Evolutionary conservation across 1,284 basidiomycete species (phyloP).

Genomic region (Cutaneotrichosporon curvatum): DNA sequence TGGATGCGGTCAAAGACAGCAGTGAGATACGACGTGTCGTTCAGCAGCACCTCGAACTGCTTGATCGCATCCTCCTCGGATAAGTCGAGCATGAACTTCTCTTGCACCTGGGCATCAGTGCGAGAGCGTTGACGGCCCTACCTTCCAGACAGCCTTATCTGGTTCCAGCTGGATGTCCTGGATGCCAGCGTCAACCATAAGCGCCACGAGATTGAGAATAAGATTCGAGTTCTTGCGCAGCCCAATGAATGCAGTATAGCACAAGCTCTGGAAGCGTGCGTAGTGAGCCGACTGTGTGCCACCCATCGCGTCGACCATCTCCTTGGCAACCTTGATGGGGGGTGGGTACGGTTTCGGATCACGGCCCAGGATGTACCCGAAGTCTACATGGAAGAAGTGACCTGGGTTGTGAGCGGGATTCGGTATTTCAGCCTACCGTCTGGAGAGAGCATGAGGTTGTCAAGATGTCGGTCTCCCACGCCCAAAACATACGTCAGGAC

Average conservation of each 20-base stretch:
- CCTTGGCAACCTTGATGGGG: conserved; percentile 96
- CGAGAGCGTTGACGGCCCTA: too few species aligned
- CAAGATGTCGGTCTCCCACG: conserved; percentile 94
- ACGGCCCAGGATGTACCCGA: conserved; percentile 95
- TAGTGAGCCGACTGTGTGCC: conserved; percentile 88
- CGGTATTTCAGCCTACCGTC: conserved; percentile 58
- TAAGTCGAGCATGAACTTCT: conserved; percentile 90
- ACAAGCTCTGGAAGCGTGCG: conserved; percentile 87
- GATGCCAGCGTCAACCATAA: conserved; percentile 98
- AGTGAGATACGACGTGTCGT: conserved; percentile 90
- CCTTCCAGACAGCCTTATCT: conserved; percentile 55
- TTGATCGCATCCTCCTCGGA: conserved; percentile 95
- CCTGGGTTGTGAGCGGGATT: conserved; percentile 44
- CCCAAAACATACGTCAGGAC: conserved; percentile 95
- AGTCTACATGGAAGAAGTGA: conserved; percentile 92
- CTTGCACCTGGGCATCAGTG: conserved; percentile 63
- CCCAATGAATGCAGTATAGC: conserved; percentile 92
- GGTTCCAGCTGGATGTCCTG: conserved; percentile 84
- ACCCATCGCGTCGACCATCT: conserved; percentile 99
- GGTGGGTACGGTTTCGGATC: conserved; percentile 98
- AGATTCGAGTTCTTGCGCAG: conserved; percentile 96
- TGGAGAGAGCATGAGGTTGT: conserved; percentile 86
- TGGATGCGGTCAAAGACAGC: conserved; percentile 89
- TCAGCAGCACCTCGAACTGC: conserved; percentile 86
- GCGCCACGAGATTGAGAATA: conserved; percentile 87